Evolutionary conservation across 75 land plant genomes (phyloP).

Genomic region (Pinus albicaulis): DNA sequence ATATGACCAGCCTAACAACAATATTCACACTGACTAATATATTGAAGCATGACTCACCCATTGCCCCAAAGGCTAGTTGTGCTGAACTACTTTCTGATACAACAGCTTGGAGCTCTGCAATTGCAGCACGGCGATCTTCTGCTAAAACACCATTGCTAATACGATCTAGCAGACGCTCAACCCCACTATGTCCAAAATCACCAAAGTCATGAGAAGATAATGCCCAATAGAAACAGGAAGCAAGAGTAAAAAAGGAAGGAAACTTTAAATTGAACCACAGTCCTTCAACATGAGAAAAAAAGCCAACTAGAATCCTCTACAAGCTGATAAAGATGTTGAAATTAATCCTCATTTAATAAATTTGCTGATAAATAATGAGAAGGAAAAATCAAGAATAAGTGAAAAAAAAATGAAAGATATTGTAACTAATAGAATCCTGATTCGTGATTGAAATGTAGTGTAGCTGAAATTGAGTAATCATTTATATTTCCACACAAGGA

Average conservation of each 20-base stretch:
- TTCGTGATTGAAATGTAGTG: too few species aligned
- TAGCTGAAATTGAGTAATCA: too few species aligned
- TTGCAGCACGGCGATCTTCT: slow-evolving; percentile 89
- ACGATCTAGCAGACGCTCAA: slow-evolving; percentile 88
- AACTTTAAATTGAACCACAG: not conserved
- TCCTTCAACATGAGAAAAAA: not conserved
- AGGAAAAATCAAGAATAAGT: too few species aligned
- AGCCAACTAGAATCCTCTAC: not conserved
- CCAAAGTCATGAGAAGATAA: not conserved
- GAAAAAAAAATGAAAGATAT: too few species aligned
- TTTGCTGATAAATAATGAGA: too few species aligned
- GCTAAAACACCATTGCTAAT: slow-evolving; percentile 88
- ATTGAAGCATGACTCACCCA: slow-evolving; percentile 49
- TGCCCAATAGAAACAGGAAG: not conserved
- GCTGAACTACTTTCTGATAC: slow-evolving; percentile 89
- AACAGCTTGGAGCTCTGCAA: slow-evolving; percentile 87
- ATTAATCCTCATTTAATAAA: not conserved
- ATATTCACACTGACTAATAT: not conserved
- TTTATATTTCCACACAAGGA: too few species aligned
- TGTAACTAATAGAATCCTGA: too few species aligned
- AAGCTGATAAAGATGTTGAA: not conserved
- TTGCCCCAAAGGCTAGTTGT: slow-evolving; percentile 97
- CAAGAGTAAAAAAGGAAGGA: not conserved
- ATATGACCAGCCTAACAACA: not conserved
- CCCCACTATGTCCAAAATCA: slow-evolving; percentile 47